Base-by-base conservation (phyloP, 768 basidiomycete genomes). In the Xanthoconium purpureum region DNA sequence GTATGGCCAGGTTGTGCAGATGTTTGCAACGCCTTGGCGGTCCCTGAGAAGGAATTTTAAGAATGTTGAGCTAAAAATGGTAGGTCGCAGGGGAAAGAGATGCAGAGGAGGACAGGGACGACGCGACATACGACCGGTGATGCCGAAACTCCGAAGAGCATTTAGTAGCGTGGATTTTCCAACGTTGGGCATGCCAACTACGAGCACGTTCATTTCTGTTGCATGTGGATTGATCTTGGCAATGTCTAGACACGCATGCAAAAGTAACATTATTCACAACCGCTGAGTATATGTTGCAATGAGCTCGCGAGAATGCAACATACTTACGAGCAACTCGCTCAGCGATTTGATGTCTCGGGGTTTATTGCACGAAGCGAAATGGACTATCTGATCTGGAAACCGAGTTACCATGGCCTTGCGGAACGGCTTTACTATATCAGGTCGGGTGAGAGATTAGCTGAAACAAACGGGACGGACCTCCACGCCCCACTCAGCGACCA, bases 141-240 rank as follows among this genome's bases (percentile, higher is more conserved):
- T 90, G 12, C 96, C 96, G 66, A 85, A 86, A 65, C 83, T 86
- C 42, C 96, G 83, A 29, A 99, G 79, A 1, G 93, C 84, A 67
- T 99, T 99, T 13, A 99, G 77, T 49, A 98, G 73, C 3, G 92
- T 95, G 14, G 95, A 98, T 75, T 99, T 98, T 40, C 96, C 96
- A 46, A 98, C 94, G 71, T 98, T 98, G 17, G 97, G 97, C 96
- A 99, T 98, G 24, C 97, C 97, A 56, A 97, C 87, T 24, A 98
- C 93, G 3, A 98, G 80, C 8, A 98, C 88, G 64, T 94, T 94
- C 62, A 92, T 74, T 68, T 89, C 89, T 63, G 85, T 83, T 46
- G 84, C 80, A 59, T 90, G 82, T 49, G 84, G 84, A 67, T 86
- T 80, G 40, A 78, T 76, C 64, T 83, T 84, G 33, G 89, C 88